Evolutionary conservation across 352 stramenopile species (phyloP), one percentile per base, ranked within the genome.

Genomic region (Pythium coloratum): DNA sequence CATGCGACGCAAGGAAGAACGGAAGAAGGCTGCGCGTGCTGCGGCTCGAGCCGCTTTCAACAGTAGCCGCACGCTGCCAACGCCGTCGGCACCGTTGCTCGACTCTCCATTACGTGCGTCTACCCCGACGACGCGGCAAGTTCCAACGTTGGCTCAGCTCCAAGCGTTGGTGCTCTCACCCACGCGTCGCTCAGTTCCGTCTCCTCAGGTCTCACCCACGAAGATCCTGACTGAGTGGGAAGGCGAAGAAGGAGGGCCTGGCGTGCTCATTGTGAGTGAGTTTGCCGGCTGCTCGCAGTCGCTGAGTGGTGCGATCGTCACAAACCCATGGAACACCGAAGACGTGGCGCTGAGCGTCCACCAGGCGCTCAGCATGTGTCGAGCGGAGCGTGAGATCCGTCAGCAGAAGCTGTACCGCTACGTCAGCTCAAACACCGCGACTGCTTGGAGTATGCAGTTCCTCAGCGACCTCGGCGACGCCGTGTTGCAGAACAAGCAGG

Each of bases 331-430:
- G 84, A 91, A 94, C 67, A 96, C 87, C 13, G 88, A 97, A 65
- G 86, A 97, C 59, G 63, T 96, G 20, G 88, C 87, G 18, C 54
- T 86, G 33, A 89, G 81, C 47, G 88, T 97, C 49, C 79, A 96
- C 57, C 80, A 95, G 70, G 86, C 89, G 16, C 77, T 97, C 36
- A 86, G 84, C 16, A 91, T 97, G 78, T 90, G 76, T 40, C 84
- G 86, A 12, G 88, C 87, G 2, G 88, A 96, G 69, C 77, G 88
- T 1, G 86, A 96, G 56, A 82, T 97, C n/a, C 83, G 88, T 8
- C 89, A 96, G 63, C 86, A 95, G 49, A 96, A 97, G 69, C 73
- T 97, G 8, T 95, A 94, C 60, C 83, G 89, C 1, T 97, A 97
- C 56, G 90, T 97, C 10, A 89, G 81, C 32, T 84, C 82, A 1